Evolutionary conservation across 371 early-diverging fungal genomes (phyloP).

Genomic region (Lichtheimia ornata): DNA sequence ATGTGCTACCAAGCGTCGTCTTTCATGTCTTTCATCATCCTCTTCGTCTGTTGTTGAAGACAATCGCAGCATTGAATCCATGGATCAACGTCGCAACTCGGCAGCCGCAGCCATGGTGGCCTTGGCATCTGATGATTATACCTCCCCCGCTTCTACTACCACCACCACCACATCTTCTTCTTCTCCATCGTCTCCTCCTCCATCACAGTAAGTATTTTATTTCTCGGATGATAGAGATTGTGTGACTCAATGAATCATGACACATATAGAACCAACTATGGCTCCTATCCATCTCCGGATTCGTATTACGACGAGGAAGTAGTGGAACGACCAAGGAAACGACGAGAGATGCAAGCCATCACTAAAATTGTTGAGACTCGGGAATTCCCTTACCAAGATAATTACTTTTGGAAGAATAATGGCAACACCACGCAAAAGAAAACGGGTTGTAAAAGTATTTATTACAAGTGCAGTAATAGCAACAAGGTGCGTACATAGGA

Average conservation of each 20-base stretch:
- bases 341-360: constrained; percentile 58
- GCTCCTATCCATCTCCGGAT: constrained; percentile 35
- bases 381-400: constrained; percentile 45
- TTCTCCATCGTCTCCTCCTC: constrained; percentile 6
- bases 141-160: background rate
- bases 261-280: background rate
- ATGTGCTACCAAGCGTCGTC: constrained; percentile 10
- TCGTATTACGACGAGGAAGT: constrained; percentile 20
- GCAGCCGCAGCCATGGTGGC: constrained; percentile 55
- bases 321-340: constrained; percentile 36
- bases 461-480: constrained; percentile 52
- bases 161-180: too few species aligned
- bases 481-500: constrained; percentile 25
- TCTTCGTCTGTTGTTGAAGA: background rate
- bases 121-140: constrained; percentile 26
- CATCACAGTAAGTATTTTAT: constrained; percentile 1
- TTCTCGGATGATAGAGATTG: background rate
- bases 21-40: constrained; percentile 4
- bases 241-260: background rate
- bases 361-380: constrained; percentile 55
- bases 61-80: constrained; percentile 5
- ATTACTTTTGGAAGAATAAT: constrained; percentile 58
- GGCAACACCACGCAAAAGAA: constrained; percentile 58
- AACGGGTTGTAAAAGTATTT: constrained; percentile 56
- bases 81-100: constrained; percentile 35